A percentile compares a stretch with the other conserved stretches of the same genome.
Conservation (phyloP, 1,284 basidiomycete genomes). For the Fistulinella staudtii region DNA sequence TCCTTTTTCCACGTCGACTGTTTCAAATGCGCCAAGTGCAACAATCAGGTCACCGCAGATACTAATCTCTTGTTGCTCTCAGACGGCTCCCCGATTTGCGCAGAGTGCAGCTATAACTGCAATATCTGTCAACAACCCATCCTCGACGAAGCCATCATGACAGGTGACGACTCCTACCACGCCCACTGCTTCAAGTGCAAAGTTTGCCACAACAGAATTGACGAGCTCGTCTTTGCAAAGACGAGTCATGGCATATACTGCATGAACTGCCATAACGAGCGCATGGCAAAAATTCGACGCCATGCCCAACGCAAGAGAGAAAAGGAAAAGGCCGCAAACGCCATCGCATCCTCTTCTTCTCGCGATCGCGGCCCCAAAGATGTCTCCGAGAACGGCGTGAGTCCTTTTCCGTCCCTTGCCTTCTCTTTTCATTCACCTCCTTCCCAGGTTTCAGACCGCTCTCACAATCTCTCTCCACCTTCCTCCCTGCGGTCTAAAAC, state of each 20-base stretch:
- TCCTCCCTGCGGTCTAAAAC: conserved; percentile 20
- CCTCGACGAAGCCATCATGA: conserved; percentile 97
- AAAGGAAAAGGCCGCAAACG: conserved; percentile 38
- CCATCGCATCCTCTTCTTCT: conserved; percentile 41
- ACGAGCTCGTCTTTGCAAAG: conserved; percentile 98
- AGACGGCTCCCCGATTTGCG: conserved; percentile 95
- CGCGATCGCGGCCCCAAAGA: conserved; percentile 42
- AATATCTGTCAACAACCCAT: conserved; percentile 90
- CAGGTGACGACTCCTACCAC: conserved; percentile 97
- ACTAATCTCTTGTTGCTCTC: conserved; percentile 94
- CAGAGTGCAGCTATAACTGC: conserved; percentile 95
- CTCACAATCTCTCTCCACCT: conserved; percentile 6
- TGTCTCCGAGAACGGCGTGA: conserved; percentile 40
- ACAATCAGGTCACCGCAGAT: conserved; percentile 80
- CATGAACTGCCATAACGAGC: conserved; percentile 97
- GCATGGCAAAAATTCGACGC: conserved; percentile 86
- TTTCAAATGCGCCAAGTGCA: conserved; percentile 83
- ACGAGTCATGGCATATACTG: conserved; percentile 98
- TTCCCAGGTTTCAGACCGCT: conserved; percentile 11
- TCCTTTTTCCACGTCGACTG: conserved; percentile 81
- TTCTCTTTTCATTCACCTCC: not conserved
- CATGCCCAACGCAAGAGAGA: conserved; percentile 80
- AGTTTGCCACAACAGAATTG: conserved; percentile 90
- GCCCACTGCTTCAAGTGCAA: conserved; percentile 98
- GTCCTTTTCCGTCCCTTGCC: conserved; percentile 12